Conservation (phyloP, 208 protist species). For the Crithidia brevicula region DNA sequence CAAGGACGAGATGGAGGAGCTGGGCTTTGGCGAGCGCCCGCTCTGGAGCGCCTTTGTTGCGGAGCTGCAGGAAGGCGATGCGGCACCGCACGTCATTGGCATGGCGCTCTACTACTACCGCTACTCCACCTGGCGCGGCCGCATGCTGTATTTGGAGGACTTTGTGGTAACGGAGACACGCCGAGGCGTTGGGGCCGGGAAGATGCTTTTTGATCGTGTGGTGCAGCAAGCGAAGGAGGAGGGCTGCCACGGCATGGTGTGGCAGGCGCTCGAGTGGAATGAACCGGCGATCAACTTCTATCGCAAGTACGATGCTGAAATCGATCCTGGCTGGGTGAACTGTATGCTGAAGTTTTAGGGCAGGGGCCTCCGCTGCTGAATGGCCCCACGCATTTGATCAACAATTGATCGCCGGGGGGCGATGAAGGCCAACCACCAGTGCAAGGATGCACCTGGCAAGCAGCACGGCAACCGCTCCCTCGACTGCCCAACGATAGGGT, state of each 20-base stretch:
- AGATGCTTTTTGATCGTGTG: slow-evolving; percentile 50
- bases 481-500: too few relatives aligned
- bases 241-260: slow-evolving; percentile 51
- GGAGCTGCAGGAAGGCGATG: slow-evolving; percentile 30
- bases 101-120: slow-evolving; percentile 61
- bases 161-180: slow-evolving; percentile 45
- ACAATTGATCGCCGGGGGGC: too few relatives aligned
- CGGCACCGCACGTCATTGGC: slow-evolving; percentile 34
- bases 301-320: slow-evolving; percentile 43
- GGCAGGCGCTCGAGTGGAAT: slow-evolving; percentile 68
- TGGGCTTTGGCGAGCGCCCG: slow-evolving; percentile 38
- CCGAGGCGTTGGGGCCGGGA: slow-evolving; percentile 39
- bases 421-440: too few relatives aligned
- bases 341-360: slow-evolving; percentile 47
- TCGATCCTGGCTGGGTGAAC: slow-evolving; percentile 57
- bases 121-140: slow-evolving; percentile 62
- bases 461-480: too few relatives aligned
- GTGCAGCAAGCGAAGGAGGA: slow-evolving; percentile 45
- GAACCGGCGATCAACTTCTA: slow-evolving; percentile 54
- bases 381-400: too few relatives aligned
- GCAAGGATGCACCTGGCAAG: too few relatives aligned
- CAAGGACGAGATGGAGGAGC: slow-evolving; percentile 40
- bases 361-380: background rate
- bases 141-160: slow-evolving; percentile 62
- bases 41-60: slow-evolving; percentile 55